Evolutionary conservation across 2,329 filamentous ascomycete species (phyloP), one percentile per base, ranked within the genome.

Genomic region (Fusarium bactridioides): DNA sequence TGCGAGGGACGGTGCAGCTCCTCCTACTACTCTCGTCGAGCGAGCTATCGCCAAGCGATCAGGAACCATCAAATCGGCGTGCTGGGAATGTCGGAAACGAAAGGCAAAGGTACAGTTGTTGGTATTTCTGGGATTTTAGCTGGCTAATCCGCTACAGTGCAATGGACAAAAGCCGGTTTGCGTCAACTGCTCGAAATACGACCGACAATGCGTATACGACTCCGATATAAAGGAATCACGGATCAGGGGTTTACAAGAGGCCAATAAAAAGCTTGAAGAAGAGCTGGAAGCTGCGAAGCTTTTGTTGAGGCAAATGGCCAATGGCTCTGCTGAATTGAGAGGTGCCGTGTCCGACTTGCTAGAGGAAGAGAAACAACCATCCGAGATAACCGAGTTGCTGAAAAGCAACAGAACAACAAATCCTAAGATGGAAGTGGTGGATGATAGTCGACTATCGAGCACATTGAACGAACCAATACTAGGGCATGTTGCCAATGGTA

Each of bases 111-210:
- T 70, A 55, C 7, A 56, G 0, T 12, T 25, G 2, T 4, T 25
- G 23, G 6, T 3, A 3, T 5, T 19, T 4, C 11, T 19, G 3
- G 7, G 2, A 5, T 11, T 5, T 2, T 0, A 25, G 41, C 0
- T 9, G 23, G 7, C 23, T 44, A 19, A 44, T 0, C 7, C 16
- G 41, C 23, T 27, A 1, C 0, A 70, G 67, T 70, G 67, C 12
- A 61, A 71, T 10, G 67, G 67, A 1, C 8, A 41, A 2, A 70
- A 56, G 2, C 67, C 67, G 1, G 7, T 57, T 4, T 70, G 67
- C 12, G 18, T 10, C 7, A 62, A 10, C 35, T 70, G 67, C 9
- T 33, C 27, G 7, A 70, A 67, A 19, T 10, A 35, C 7, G 33
- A 25, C 0, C 38, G 25, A 5, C 12, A 44, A 27, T 70, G 67